A percentile compares a stretch with the other conserved stretches of the same genome.
phyloP scores from a whole-genome alignment of 768 basidiomycete genomes.

The Pleurotus tuber-regium region DNA sequence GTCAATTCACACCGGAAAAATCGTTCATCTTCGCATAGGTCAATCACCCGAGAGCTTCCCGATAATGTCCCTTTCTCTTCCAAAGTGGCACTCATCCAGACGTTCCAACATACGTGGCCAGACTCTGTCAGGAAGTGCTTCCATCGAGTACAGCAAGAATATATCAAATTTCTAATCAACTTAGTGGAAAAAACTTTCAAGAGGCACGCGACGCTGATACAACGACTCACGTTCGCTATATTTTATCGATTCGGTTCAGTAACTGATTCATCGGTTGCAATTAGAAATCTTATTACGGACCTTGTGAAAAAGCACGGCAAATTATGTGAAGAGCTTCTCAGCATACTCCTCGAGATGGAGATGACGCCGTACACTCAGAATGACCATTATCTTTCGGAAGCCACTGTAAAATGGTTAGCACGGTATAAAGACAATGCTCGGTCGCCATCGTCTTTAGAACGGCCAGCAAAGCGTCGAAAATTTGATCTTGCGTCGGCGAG shows the following conservation, averaged over 20 bases:
- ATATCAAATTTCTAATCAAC: constrained; percentile 27
- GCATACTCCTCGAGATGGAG: constrained; percentile 32
- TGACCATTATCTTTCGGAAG: constrained; percentile 31
- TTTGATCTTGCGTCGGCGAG: too few relatives aligned
- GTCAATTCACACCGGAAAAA: background rate
- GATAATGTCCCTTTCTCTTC: constrained; percentile 35
- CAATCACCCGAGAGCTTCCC: constrained; percentile 35
- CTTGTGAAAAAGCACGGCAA: constrained; percentile 19
- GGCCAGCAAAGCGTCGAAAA: background rate
- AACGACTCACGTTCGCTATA: constrained; percentile 31
- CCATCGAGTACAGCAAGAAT: constrained; percentile 19
- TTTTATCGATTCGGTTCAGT: background rate
- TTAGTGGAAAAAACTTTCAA: constrained; percentile 35
- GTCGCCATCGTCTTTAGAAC: background rate
- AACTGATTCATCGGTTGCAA: background rate
- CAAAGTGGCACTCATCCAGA: constrained; percentile 30
- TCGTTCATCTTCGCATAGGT: constrained; percentile 19
- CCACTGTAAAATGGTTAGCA: constrained; percentile 32
- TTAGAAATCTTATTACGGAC: constrained; percentile 19
- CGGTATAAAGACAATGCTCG: constrained; percentile 28
- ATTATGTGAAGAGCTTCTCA: constrained; percentile 21
- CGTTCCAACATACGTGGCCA: constrained; percentile 31
- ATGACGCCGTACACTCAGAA: constrained; percentile 41
- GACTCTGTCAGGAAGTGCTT: constrained; percentile 21
- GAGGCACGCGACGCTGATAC: constrained; percentile 33